These are phyloP conservation scores for Leucocoprinus leucothites DNA, from an alignment of 768 basidiomycete species.

Conservation along the genomic window DNA sequence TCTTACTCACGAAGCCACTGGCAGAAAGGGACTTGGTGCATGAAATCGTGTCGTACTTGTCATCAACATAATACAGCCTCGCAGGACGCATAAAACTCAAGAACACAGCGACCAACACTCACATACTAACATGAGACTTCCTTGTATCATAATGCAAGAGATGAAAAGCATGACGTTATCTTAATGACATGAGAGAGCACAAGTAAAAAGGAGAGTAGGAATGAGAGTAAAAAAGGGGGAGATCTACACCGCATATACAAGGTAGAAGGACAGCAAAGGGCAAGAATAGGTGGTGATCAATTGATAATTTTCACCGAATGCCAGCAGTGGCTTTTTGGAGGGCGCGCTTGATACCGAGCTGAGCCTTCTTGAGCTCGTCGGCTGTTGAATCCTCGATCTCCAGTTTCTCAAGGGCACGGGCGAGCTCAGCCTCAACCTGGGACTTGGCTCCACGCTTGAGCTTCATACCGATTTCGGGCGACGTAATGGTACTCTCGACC, in stretches of 20 bases:
- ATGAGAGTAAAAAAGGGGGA: conserved; percentile 17
- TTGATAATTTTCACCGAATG: conserved; percentile 58
- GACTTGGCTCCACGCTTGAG: conserved; percentile 95
- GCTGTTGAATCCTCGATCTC: conserved; percentile 94
- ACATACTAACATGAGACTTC: conserved; percentile 5
- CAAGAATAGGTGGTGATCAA: conserved; percentile 4
- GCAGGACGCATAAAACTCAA: conserved; percentile 1
- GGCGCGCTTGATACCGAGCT: conserved; percentile 93
- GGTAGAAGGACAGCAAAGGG: conserved; percentile 2
- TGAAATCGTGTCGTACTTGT: conserved; percentile 8
- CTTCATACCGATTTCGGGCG: conserved; percentile 96
- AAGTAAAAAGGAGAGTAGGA: conserved; percentile 21
- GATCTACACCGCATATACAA: conserved; percentile 21
- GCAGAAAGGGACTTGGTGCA: too few relatives aligned
- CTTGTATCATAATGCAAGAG: conserved; percentile 18
- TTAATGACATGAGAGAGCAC: conserved; percentile 20
- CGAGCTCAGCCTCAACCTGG: conserved; percentile 96
- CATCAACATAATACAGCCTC: conserved; percentile 9
- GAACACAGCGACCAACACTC: not conserved
- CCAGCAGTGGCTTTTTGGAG: conserved; percentile 97
- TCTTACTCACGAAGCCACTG: too few relatives aligned
- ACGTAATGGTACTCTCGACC: conserved; percentile 94
- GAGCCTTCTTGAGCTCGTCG: conserved; percentile 95
- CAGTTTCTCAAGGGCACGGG: conserved; percentile 96
- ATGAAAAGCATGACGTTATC: conserved; percentile 24